Conservation (phyloP, 2,329 filamentous ascomycete genomes). For the Dendryphion nanum region DNA sequence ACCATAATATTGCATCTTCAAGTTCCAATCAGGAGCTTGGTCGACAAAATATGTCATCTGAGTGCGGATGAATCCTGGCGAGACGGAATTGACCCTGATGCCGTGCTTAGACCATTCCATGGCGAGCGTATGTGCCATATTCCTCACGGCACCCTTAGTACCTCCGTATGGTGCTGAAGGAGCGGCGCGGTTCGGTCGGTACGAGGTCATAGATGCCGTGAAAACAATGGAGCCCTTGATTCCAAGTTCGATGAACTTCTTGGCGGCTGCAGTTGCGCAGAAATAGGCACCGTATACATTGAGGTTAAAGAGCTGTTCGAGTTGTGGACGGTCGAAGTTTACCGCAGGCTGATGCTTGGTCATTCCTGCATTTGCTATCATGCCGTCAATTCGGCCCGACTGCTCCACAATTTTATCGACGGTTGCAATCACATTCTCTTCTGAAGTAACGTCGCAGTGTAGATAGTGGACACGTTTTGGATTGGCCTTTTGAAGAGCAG, state of each 20-base stretch:
- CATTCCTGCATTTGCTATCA: conserved; percentile 53
- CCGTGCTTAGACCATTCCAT: conserved; percentile 81
- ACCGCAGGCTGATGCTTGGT: conserved; percentile 55
- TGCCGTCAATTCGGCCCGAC: conserved; percentile 49
- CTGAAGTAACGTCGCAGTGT: conserved; percentile 50
- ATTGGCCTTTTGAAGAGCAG: conserved; percentile 40
- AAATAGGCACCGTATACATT: conserved; percentile 50
- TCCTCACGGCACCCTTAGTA: conserved; percentile 44
- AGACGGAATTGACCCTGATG: conserved; percentile 82
- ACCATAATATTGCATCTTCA: conserved; percentile 55
- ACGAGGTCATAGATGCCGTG: conserved; percentile 51
- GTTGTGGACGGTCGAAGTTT: conserved; percentile 51
- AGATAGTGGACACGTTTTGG: conserved; percentile 46
- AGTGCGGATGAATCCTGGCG: conserved; percentile 84
- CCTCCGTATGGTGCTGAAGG: conserved; percentile 51
- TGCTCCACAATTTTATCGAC: conserved; percentile 49
- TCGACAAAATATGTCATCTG: conserved; percentile 53
- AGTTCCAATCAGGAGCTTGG: conserved; percentile 50
- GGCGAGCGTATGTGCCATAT: conserved; percentile 59
- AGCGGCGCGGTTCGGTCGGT: conserved; percentile 51
- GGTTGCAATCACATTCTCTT: conserved; percentile 45
- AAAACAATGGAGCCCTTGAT: conserved; percentile 52
- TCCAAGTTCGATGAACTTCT: conserved; percentile 45
- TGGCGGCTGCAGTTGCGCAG: conserved; percentile 48
- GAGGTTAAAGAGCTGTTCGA: conserved; percentile 48